Base-by-base conservation (phyloP, 2,329 filamentous ascomycete genomes). In the Colletotrichum chrysophilum region DNA sequence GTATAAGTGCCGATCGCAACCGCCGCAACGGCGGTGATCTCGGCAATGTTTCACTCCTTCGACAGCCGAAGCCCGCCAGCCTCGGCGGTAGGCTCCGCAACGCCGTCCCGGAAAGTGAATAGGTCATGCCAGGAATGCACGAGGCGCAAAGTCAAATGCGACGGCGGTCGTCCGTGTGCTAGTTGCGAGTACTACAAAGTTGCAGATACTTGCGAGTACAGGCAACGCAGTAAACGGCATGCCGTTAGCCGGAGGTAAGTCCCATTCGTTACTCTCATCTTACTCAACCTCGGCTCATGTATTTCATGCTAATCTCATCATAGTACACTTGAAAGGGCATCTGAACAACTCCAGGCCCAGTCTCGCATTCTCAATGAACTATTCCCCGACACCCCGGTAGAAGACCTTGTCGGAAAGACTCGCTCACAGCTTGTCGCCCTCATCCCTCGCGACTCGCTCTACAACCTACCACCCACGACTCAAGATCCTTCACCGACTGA, bases 101-200 rank as follows among this genome's bases (percentile, higher is more conserved):
- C 56, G 21, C 61, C 69, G 5, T 36, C 66, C 36, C 69, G 76
- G 7, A 77, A 72, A 43, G 65, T 80, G n/a, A 81, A 81, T 64
- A 78, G 77, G 61, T 83, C 80, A 12, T 81, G 80, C 66, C 77
- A 77, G 21, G 80, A 80, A 69, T 82, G 80, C 52, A 81, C 78
- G 0, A 76, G 81, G 18, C 78, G 81, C 26, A 83, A 82, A 64
- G 78, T 84, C 48, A 86, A 87, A 71, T 86, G 86, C 32, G 84
- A 88, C 62, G 85, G 87, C n/a, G 85, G 78, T 4, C 77, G 78
- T 21, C 80, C 82, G 36, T 83, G 82, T 70, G 73, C 78, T 4
- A 82, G 89, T 32, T 87, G 88, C 14, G 85, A 78, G 43, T 81
- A 82, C 67, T 82, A 82, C 65, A 77, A 79, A 21, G 77, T 78